A percentile compares a stretch with the other conserved stretches of the same genome.
Conservation (phyloP, 371 early-diverging fungal genomes). For the Conidiobolus incongruus region DNA sequence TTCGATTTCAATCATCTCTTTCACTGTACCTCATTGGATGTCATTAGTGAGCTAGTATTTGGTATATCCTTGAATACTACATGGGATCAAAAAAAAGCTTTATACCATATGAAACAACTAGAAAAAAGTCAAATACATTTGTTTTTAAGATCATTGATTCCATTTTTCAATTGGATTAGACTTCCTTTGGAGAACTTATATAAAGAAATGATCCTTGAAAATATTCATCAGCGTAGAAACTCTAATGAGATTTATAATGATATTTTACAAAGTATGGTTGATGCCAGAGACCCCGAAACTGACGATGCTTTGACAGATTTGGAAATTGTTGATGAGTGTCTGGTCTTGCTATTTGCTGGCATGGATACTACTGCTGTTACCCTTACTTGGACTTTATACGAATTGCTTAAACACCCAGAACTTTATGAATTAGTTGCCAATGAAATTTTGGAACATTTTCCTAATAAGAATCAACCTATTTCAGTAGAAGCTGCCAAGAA, state of each 20-base stretch:
- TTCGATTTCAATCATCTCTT: too few species aligned
- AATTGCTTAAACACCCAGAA: constrained; percentile 6
- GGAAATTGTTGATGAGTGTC: constrained; percentile 6
- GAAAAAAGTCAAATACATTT: too few species aligned
- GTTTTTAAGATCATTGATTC: too few species aligned
- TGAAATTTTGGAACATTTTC: constrained; percentile 3
- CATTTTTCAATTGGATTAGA: too few species aligned
- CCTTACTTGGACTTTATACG: constrained; percentile 7
- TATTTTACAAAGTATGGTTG: constrained; percentile 8
- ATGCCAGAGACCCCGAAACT: constrained; percentile 5
- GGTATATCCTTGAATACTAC: too few species aligned
- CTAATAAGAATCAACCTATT: neutral
- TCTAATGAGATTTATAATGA: constrained; percentile 4
- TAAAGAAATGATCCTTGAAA: neutral
- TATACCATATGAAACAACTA: too few species aligned
- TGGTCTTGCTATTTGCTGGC: constrained; percentile 9
- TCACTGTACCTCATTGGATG: too few species aligned
- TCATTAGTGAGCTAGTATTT: too few species aligned
- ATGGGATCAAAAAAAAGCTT: too few species aligned
- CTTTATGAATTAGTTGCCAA: constrained; percentile 1
- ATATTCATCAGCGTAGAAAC: neutral
- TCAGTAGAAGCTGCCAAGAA: constrained; percentile 7
- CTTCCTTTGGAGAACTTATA: too few species aligned
- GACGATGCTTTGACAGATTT: constrained; percentile 4
- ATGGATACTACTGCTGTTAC: constrained; percentile 9